These are phyloP conservation scores for Petunia axillaris DNA, from an alignment of 257 asterid species.

Conservation along the genomic window DNA sequence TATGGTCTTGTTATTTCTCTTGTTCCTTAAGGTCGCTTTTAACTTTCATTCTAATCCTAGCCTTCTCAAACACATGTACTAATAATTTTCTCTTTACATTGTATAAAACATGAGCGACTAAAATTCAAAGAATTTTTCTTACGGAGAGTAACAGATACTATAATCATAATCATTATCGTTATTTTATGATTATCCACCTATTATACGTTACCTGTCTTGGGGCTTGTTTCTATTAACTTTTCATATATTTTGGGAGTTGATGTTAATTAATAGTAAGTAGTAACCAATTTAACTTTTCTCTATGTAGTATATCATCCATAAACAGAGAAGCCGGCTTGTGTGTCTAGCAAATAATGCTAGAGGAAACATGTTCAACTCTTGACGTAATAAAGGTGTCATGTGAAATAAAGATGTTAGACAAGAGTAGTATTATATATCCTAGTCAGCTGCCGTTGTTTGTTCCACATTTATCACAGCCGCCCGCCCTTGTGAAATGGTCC, in stretches of 20 bases:
- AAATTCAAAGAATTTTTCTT: too few relatives aligned
- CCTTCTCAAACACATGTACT: background rate
- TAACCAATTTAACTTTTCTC: background rate
- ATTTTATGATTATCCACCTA: too few relatives aligned
- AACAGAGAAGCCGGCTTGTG: background rate
- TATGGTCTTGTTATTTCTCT: too few relatives aligned
- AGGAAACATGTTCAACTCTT: background rate
- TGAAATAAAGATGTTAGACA: background rate
- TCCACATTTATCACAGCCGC: background rate
- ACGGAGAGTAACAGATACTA: too few relatives aligned
- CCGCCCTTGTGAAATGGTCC: background rate
- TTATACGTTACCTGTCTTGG: too few relatives aligned
- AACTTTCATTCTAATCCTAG: too few relatives aligned
- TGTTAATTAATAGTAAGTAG: too few relatives aligned
- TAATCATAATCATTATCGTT: too few relatives aligned
- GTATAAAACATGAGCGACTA: background rate
- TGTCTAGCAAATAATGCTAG: background rate
- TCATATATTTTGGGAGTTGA: background rate
- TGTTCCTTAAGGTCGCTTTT: too few relatives aligned
- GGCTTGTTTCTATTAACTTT: background rate
- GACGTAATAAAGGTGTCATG: background rate
- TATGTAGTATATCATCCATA: background rate
- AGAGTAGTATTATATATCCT: too few relatives aligned
- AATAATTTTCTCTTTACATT: background rate
- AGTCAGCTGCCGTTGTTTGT: background rate